Evolutionary conservation across 2,329 filamentous ascomycete genomes (phyloP).

Genomic region (Juglanconis oblonga): DNA sequence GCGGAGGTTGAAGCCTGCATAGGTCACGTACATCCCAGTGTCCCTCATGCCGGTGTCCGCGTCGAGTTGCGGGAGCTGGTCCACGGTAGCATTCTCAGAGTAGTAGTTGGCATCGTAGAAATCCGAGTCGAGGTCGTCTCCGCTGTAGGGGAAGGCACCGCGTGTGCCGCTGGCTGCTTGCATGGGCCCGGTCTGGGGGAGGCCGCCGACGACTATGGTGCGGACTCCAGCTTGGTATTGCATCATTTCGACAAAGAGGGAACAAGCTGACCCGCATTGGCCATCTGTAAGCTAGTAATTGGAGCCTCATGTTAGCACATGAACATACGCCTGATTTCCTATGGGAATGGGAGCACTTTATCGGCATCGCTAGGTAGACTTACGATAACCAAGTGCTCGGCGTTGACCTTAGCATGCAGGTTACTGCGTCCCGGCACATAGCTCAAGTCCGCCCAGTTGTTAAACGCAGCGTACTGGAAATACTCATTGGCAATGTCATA

Average conservation of each 20-base stretch:
- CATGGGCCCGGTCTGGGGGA: slow-evolving; percentile 51
- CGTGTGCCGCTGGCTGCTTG: slow-evolving; percentile 66
- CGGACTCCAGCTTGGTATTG: slow-evolving; percentile 42
- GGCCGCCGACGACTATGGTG: slow-evolving; percentile 60
- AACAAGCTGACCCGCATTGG: slow-evolving; percentile 29
- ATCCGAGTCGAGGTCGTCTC: slow-evolving; percentile 1
- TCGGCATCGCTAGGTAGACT: too few species aligned
- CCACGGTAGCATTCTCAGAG: not conserved
- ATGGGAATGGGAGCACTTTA: too few species aligned
- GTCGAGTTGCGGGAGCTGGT: slow-evolving; percentile 11
- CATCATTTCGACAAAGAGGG: slow-evolving; percentile 30
- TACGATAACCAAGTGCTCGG: too few species aligned
- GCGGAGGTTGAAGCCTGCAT: slow-evolving; percentile 24
- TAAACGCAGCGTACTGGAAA: too few species aligned
- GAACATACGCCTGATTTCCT: too few species aligned
- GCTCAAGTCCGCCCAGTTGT: too few species aligned
- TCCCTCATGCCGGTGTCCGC: slow-evolving; percentile 1
- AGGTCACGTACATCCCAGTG: slow-evolving; percentile 12
- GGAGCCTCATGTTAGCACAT: too few species aligned
- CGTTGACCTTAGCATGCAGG: too few species aligned
- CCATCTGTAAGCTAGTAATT: slow-evolving; percentile 26
- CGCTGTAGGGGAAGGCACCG: slow-evolving; percentile 38
- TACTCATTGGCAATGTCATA: too few species aligned
- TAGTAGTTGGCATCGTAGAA: slow-evolving; percentile 20
- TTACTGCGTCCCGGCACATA: too few species aligned